Evolutionary conservation across 2,329 filamentous ascomycete genomes (phyloP).

Genomic region (Metarhizium robertsii): DNA sequence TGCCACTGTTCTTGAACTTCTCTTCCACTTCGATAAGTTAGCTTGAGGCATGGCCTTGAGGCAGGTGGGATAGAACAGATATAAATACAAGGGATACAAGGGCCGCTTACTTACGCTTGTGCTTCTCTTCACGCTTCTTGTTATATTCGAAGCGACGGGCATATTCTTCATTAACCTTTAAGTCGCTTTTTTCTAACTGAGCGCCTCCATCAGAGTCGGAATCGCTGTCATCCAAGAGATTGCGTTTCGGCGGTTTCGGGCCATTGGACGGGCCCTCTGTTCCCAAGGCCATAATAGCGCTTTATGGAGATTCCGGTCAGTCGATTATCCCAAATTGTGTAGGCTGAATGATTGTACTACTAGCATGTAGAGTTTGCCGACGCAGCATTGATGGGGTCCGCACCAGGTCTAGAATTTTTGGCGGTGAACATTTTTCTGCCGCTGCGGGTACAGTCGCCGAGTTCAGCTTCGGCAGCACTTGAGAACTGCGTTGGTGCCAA

Average conservation of each 20-base stretch:
- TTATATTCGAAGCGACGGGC: slow-evolving; percentile 90
- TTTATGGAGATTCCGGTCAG: background rate
- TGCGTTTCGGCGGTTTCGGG: slow-evolving; percentile 32
- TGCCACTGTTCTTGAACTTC: slow-evolving; percentile 54
- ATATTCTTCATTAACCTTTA: slow-evolving; percentile 87
- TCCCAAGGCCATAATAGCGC: slow-evolving; percentile 9
- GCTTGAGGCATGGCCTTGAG: background rate
- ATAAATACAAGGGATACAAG: background rate
- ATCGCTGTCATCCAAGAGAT: slow-evolving; percentile 45
- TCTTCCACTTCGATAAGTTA: slow-evolving; percentile 60
- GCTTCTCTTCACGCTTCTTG: slow-evolving; percentile 86
- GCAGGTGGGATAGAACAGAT: background rate
- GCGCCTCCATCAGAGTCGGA: slow-evolving; percentile 38
- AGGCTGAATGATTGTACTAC: too few relatives aligned
- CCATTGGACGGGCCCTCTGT: slow-evolving; percentile 11
- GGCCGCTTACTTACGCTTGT: slow-evolving; percentile 43
- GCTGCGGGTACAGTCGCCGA: background rate
- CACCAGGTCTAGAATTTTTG: slow-evolving; percentile 18
- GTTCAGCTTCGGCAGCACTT: slow-evolving; percentile 1
- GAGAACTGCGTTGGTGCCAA: background rate
- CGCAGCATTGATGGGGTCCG: background rate
- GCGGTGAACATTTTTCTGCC: slow-evolving; percentile 19
- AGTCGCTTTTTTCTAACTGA: slow-evolving; percentile 31
- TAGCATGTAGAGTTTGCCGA: too few relatives aligned
- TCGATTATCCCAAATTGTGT: background rate